These are phyloP conservation scores for Colletotrichum camelliae DNA, from an alignment of 2,329 filamentous ascomycete genomes.

Conservation along the genomic window DNA sequence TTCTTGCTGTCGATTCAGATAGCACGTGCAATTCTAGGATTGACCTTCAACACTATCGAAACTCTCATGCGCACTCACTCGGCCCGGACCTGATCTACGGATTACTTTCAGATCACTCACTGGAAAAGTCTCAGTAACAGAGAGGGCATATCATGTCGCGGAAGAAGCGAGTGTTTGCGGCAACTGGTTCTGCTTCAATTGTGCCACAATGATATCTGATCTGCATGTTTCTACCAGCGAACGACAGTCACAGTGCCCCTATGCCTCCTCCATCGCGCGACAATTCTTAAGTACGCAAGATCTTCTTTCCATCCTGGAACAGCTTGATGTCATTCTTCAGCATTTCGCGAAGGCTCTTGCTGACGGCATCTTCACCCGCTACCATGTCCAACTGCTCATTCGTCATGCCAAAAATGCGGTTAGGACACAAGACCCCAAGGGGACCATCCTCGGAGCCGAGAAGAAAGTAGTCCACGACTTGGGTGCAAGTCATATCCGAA, in stretches of 20 bases:
- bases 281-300: not conserved
- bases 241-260: no score
- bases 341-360: constrained; percentile 44
- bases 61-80: not conserved
- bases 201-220: no score
- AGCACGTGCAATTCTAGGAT: not conserved
- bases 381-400: constrained; percentile 57
- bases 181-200: no score
- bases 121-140: no score
- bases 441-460: constrained; percentile 55
- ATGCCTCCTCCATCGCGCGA: not conserved
- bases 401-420: constrained; percentile 53
- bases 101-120: no score
- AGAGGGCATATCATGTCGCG: no score
- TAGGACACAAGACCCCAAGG: constrained; percentile 54
- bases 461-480: constrained; percentile 61
- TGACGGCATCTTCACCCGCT: constrained; percentile 59
- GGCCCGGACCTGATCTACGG: not conserved
- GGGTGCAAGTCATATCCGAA: constrained; percentile 65
- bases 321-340: constrained; percentile 52
- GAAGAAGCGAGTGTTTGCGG: no score
- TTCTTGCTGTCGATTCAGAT: not conserved
- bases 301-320: constrained; percentile 41
- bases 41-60: not conserved
- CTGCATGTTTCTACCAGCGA: no score